Percentiles rank a stretch among this genome's conserved stretches.
These are phyloP conservation scores for Xylaria scruposa DNA, from an alignment of 495 filamentous ascomycete species.

Conservation along the genomic window DNA sequence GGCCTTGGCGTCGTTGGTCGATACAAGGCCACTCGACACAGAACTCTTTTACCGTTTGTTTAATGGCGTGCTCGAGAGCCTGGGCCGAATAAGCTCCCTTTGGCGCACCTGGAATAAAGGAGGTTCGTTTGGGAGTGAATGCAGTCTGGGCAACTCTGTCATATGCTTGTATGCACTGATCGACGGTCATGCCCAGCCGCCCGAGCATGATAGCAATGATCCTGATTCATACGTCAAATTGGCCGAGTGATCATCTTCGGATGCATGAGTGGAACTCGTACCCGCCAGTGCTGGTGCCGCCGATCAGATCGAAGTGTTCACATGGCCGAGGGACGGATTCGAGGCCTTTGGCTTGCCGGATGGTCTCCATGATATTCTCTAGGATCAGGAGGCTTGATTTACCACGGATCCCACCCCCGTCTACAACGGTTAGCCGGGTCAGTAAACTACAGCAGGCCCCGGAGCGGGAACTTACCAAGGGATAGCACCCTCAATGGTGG, in stretches of 20 bases:
- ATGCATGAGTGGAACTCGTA: slow-evolving; percentile 10
- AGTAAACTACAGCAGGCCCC: too few species aligned
- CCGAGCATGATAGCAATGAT: slow-evolving; percentile 49
- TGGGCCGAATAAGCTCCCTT: slow-evolving; percentile 33
- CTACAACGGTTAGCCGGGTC: slow-evolving; percentile 12
- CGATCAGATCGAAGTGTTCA: slow-evolving; percentile 45
- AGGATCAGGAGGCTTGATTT: slow-evolving; percentile 43
- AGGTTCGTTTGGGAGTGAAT: slow-evolving; percentile 31
- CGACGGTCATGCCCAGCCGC: slow-evolving; percentile 38
- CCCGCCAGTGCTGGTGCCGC: slow-evolving; percentile 47
- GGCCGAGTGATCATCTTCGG: not conserved
- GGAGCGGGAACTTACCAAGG: slow-evolving; percentile 17
- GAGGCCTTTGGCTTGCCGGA: slow-evolving; percentile 29
- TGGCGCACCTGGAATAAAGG: slow-evolving; percentile 12
- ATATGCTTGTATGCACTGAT: slow-evolving; percentile 40
- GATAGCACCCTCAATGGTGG: slow-evolving; percentile 27
- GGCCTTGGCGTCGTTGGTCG: slow-evolving; percentile 19
- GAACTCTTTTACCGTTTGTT: slow-evolving; percentile 26
- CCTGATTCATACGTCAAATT: slow-evolving; percentile 22
- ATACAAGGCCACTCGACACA: slow-evolving; percentile 23
- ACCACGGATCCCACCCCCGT: slow-evolving; percentile 48
- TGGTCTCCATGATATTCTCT: slow-evolving; percentile 38
- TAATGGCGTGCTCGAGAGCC: slow-evolving; percentile 35
- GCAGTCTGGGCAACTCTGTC: slow-evolving; percentile 31
- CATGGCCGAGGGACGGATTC: slow-evolving; percentile 36